Base-by-base conservation (phyloP, 2,329 filamentous ascomycete genomes). In the Epichloe aotearoae region DNA sequence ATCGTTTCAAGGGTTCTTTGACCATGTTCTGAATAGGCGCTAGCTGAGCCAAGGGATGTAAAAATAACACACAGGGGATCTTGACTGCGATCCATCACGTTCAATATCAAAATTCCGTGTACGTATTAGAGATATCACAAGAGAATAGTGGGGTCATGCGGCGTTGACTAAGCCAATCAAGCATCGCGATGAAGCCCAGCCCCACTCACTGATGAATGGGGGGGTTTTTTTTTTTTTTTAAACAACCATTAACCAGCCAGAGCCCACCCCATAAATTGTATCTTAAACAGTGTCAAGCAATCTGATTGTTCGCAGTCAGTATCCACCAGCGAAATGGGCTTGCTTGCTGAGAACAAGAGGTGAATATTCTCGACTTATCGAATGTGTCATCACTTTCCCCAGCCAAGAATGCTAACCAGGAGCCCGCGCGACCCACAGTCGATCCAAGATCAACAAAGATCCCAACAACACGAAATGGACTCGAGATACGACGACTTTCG, bases 401-500 rank as follows among this genome's bases (percentile, higher is more conserved):
- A 44, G 37, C 6, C 20, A 44, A 19, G 23, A 36, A 20, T 42
- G 38, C 47, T 49, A 37, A 49, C 30, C 3, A 12, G 20, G 33
- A 17, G 33, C 14, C 17, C n/a, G 39, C 19, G 23, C 30, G 23
- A 20, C 7, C 14, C 36, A 45, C 19, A 69, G 67, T 49, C 66
- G 66, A 49, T 59, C 75, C 46, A 95, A 91, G 70, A 82, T 97
- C 63, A 85, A 84, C 57, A 77, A 85, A 64, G 93, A 98, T 69
- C 93, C 93, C 7, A 96, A 97, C 71, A 98, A 97, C 68, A 95
- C 88, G 46, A 82, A 80, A 75, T 98, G 93, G 93, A 83, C 84
- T 51, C 83, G 84, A 61, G 84, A 90, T 64, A 87, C 84, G 56
- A 78, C 77, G 51, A 83, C 82, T 50, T 97, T 93, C 66, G 93